Base-by-base conservation (phyloP, 78 protist genomes). In the Polysphondylium violaceum region DNA sequence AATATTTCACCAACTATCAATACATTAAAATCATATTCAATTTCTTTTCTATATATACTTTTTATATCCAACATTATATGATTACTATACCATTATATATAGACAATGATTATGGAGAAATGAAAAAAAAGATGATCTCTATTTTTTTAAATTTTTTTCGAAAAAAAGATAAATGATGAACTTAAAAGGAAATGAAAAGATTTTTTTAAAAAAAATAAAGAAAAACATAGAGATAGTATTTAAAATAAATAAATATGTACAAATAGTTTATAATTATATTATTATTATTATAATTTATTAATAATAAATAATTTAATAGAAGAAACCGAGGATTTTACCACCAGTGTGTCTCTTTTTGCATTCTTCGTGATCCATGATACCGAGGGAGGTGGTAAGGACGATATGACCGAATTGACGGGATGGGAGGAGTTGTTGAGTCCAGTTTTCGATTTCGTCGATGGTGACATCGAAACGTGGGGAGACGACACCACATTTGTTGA, bases 351-450 rank as follows among this genome's bases (percentile, higher is more conserved):
- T 88, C 27, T 91, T 69, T 29, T 95, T 94, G 61, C 99, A 99
- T 94, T 99, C 99, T 76, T 97, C 99, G 96, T 99, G 99, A 85
- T 98, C 99, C 99, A 99, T 98, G 95, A 99, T 99, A 60, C 99
- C 99, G 53, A 76, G 68, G 43, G 99, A 98, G 55, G 99, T 99
- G 83, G 99, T 98, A 58, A 99, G 77, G 59, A 99, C 99, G 79
- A 99, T 35, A 72, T 67, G 92, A 27, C 99, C 99, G 95, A 98
- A 99, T 89, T 97, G 99, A 59, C 99, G 98, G 43, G 99, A 95
- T 44, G 99, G 99, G 35, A 99, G 96, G 33, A 99, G 96, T 86
- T 94, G 87, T 77, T 36, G 47, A 31, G 95, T 76, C 99, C 99
- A 98, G 33, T 74, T 75, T 43, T 86, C 96, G 72, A 94, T 17